Conservation (phyloP, 208 protist species). For the Acanthamoeba castellanii region DNA sequence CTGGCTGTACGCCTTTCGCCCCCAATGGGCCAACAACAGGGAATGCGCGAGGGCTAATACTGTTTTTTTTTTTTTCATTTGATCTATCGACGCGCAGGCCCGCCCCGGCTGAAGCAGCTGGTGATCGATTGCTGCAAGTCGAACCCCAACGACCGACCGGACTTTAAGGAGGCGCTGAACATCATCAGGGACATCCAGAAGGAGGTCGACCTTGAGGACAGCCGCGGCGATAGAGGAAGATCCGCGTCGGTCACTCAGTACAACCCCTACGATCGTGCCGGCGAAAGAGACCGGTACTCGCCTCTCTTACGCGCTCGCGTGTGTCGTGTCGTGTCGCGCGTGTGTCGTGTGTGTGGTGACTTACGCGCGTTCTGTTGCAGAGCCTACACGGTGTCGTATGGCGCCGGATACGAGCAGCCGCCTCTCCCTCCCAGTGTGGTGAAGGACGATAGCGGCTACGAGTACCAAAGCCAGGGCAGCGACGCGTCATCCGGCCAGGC, state of each 20-base stretch:
- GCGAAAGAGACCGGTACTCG: neutral
- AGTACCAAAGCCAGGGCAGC: slow-evolving; percentile 37
- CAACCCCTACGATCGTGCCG: neutral
- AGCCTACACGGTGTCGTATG: slow-evolving; percentile 35
- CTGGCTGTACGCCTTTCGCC: neutral
- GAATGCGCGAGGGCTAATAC: too few relatives aligned
- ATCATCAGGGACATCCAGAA: slow-evolving; percentile 46
- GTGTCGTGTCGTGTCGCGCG: neutral
- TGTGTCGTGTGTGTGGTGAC: neutral
- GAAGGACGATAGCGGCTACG: slow-evolving; percentile 12
- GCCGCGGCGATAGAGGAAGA: slow-evolving; percentile 52
- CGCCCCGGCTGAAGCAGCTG: slow-evolving; percentile 41
- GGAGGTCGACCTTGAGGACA: slow-evolving; percentile 31
- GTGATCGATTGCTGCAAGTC: slow-evolving; percentile 44
- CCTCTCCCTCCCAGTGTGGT: slow-evolving; percentile 22
- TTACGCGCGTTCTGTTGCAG: neutral
- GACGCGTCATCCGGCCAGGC: neutral
- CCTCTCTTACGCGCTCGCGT: neutral
- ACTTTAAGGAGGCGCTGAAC: slow-evolving; percentile 48
- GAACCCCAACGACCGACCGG: slow-evolving; percentile 43
- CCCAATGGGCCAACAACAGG: neutral
- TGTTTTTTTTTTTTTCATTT: neutral
- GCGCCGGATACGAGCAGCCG: slow-evolving; percentile 30
- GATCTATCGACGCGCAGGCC: neutral
- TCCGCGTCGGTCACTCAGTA: slow-evolving; percentile 25